Evolutionary conservation across 345 rosid genomes (phyloP).

Genomic region (Salix koriyanagi): DNA sequence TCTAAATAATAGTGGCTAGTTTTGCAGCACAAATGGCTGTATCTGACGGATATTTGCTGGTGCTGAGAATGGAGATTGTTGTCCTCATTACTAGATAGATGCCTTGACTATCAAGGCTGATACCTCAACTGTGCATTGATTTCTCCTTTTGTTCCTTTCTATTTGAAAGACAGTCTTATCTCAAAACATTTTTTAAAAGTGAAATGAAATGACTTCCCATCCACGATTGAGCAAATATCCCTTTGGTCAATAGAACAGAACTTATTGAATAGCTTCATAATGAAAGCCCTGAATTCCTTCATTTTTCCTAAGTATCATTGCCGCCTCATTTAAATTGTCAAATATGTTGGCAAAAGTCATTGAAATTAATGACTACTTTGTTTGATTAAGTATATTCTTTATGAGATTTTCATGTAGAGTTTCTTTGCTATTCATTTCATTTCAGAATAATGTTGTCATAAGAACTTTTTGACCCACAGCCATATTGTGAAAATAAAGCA

Average conservation of each 20-base stretch:
- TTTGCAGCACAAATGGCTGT: background rate
- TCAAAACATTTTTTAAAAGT: background rate
- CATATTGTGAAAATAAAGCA: background rate
- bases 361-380: background rate
- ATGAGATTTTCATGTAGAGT: background rate
- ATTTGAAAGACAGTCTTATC: background rate
- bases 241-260: background rate
- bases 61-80: background rate
- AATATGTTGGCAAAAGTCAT: constrained; percentile 3
- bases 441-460: background rate
- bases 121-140: background rate
- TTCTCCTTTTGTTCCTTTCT: background rate
- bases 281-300: background rate
- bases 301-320: background rate
- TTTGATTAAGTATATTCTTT: background rate
- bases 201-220: background rate
- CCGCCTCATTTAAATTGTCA: constrained; percentile 12
- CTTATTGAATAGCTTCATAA: background rate
- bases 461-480: constrained; percentile 11
- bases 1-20: background rate
- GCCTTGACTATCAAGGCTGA: background rate
- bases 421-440: background rate
- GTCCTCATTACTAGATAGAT: background rate
- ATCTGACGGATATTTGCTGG: background rate
- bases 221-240: background rate